Percentiles rank a stretch among this genome's conserved stretches.
phyloP scores from a whole-genome alignment of 768 basidiomycete species.

The Lentinula aciculospora region DNA sequence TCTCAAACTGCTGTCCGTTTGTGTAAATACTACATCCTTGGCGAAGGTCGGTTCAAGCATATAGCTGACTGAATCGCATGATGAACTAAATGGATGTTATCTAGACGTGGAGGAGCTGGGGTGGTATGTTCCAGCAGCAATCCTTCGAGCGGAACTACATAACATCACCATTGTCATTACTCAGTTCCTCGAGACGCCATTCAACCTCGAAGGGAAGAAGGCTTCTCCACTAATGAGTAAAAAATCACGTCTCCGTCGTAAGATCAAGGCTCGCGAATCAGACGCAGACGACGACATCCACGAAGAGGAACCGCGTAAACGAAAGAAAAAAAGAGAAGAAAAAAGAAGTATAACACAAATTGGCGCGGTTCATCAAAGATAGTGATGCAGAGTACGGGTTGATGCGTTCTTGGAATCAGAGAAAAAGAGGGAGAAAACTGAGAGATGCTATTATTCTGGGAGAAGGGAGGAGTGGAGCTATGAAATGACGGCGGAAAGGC shows the following conservation, averaged over 20 bases:
- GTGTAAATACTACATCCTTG: slow-evolving; percentile 59
- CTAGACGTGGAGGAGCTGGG: slow-evolving; percentile 67
- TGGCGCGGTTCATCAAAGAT: slow-evolving; percentile 88
- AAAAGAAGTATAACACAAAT: slow-evolving; percentile 67
- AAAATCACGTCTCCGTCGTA: slow-evolving; percentile 39
- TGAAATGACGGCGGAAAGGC: slow-evolving; percentile 47
- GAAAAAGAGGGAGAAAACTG: slow-evolving; percentile 50
- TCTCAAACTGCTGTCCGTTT: slow-evolving; percentile 82
- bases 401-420: slow-evolving; percentile 81
- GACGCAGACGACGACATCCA: slow-evolving; percentile 42
- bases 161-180: slow-evolving; percentile 71
- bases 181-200: slow-evolving; percentile 76
- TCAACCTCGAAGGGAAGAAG: slow-evolving; percentile 76
- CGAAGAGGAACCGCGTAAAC: slow-evolving; percentile 60
- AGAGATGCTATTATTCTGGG: slow-evolving; percentile 38
- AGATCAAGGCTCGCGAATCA: not conserved
- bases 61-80: not conserved
- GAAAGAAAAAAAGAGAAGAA: slow-evolving; percentile 37
- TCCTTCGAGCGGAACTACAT: slow-evolving; percentile 63
- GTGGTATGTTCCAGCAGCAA: slow-evolving; percentile 79
- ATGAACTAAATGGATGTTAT: slow-evolving; percentile 7
- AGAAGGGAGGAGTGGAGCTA: slow-evolving; percentile 36
- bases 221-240: slow-evolving; percentile 66
- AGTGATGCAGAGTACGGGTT: slow-evolving; percentile 79
- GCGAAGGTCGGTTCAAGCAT: slow-evolving; percentile 51